Conservation (phyloP, 225 moss, liverwort and hornwort species). For the Polytrichum commune region DNA sequence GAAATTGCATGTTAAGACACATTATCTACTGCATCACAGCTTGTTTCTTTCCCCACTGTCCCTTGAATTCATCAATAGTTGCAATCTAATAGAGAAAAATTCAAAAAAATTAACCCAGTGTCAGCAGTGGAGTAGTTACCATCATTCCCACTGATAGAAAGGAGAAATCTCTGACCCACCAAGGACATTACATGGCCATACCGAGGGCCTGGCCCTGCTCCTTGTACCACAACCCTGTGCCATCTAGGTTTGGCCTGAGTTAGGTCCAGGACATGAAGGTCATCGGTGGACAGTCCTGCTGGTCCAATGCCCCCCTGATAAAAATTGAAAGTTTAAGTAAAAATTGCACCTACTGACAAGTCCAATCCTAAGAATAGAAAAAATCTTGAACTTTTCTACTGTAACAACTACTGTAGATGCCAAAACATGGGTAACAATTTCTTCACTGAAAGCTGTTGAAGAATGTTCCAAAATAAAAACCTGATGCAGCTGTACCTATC, state of each 20-base stretch:
- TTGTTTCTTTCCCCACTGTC: too few species aligned
- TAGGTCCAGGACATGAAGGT: slow-evolving; percentile 78
- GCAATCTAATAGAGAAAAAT: background rate
- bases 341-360: too few species aligned
- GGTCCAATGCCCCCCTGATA: slow-evolving; percentile 80
- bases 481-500: too few species aligned
- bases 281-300: slow-evolving; percentile 80
- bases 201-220: slow-evolving; percentile 80
- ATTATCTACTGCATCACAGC: background rate
- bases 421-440: too few species aligned
- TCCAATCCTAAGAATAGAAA: too few species aligned
- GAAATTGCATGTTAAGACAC: background rate
- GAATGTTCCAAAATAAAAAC: too few species aligned
- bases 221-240: slow-evolving; percentile 87
- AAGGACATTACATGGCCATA: slow-evolving; percentile 92
- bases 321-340: background rate
- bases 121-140: slow-evolving; percentile 34
- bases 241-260: slow-evolving; percentile 77
- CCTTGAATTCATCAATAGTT: background rate
- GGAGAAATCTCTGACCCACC: slow-evolving; percentile 77
- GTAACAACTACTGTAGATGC: too few species aligned
- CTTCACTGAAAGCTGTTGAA: too few species aligned
- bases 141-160: slow-evolving; percentile 89
- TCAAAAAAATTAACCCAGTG: slow-evolving; percentile 3
- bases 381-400: too few species aligned